Conservation (phyloP, 2,329 filamentous ascomycete species). For the Fusarium sp. region DNA sequence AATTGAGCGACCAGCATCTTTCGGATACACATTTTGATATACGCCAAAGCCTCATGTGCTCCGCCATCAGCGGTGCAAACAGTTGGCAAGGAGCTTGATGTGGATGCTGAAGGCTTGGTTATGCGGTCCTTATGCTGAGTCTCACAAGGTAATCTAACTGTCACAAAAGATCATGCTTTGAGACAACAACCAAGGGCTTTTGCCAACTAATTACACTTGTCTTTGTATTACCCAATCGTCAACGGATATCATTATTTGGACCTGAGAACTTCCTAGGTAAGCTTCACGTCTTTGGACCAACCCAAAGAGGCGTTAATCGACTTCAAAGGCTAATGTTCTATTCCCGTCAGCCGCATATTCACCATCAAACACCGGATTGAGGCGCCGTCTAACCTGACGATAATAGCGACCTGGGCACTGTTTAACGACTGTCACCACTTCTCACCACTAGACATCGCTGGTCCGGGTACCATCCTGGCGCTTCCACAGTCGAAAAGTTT, state of each 20-base stretch:
- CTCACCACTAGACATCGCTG: slow-evolving; percentile 19
- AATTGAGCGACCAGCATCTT: slow-evolving; percentile 25
- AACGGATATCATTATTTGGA: slow-evolving; percentile 14
- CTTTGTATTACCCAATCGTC: slow-evolving; percentile 30
- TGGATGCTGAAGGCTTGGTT: slow-evolving; percentile 15
- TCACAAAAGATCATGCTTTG: slow-evolving; percentile 31
- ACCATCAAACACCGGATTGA: slow-evolving; percentile 33
- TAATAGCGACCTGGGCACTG: slow-evolving; percentile 13
- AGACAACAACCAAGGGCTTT: slow-evolving; percentile 37
- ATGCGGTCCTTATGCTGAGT: slow-evolving; percentile 30
- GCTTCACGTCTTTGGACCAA: slow-evolving; percentile 16
- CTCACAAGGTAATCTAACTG: slow-evolving; percentile 33
- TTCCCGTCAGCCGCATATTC: slow-evolving; percentile 26
- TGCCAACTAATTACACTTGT: slow-evolving; percentile 38
- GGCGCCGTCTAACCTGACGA: slow-evolving; percentile 35
- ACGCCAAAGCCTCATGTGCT: slow-evolving; percentile 37
- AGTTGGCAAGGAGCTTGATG: slow-evolving; percentile 16
- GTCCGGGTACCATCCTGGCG: slow-evolving; percentile 26
- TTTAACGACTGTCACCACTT: slow-evolving; percentile 12
- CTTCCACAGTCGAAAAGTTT: slow-evolving; percentile 34
- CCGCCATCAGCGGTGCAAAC: slow-evolving; percentile 28
- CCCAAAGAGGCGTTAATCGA: neutral
- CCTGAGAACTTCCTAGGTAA: slow-evolving; percentile 7
- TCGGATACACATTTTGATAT: slow-evolving; percentile 23
- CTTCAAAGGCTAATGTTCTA: slow-evolving; percentile 1